A percentile compares a stretch with the other conserved stretches of the same genome.
These are phyloP conservation scores for Mycena metata DNA, from an alignment of 768 basidiomycete species.

Conservation along the genomic window DNA sequence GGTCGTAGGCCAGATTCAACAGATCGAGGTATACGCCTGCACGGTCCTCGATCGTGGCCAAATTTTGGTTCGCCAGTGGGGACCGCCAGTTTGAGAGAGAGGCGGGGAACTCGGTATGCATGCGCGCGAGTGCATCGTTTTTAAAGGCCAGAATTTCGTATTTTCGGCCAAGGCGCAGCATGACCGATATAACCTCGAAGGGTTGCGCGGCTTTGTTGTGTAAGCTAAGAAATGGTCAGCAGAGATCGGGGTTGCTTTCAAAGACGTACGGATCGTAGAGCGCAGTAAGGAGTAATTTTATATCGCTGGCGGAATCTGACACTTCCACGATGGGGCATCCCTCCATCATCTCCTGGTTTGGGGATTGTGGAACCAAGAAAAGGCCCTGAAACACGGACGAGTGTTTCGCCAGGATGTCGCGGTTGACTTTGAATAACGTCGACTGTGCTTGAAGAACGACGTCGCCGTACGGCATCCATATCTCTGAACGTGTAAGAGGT, in stretches of 20 bases:
- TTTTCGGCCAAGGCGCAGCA: conserved; percentile 17
- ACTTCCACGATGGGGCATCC: conserved; percentile 36
- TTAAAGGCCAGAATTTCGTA: conserved; percentile 5
- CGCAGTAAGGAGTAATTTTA: conserved; percentile 30
- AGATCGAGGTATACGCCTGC: conserved; percentile 1
- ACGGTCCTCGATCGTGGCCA: not conserved
- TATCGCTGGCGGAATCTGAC: conserved; percentile 27
- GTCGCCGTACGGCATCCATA: conserved; percentile 38
- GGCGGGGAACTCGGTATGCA: conserved; percentile 19
- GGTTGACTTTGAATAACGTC: conserved; percentile 36
- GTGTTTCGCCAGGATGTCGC: conserved; percentile 31
- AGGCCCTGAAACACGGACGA: conserved; percentile 40
- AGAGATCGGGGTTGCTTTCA: too few relatives aligned
- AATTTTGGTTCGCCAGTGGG: not conserved
- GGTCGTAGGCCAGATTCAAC: conserved; percentile 1
- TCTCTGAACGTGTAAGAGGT: conserved; percentile 11
- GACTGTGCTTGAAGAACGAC: conserved; percentile 27
- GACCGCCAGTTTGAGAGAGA: not conserved
- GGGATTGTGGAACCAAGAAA: conserved; percentile 36
- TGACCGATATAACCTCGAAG: not conserved
- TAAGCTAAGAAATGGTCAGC: conserved; percentile 7
- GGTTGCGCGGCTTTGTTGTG: not conserved
- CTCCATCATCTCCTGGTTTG: conserved; percentile 23
- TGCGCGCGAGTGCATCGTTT: not conserved
- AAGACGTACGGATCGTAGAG: conserved; percentile 37